Conservation (phyloP, 805 yeast species). For the Grigorovia yakushimaensis region DNA sequence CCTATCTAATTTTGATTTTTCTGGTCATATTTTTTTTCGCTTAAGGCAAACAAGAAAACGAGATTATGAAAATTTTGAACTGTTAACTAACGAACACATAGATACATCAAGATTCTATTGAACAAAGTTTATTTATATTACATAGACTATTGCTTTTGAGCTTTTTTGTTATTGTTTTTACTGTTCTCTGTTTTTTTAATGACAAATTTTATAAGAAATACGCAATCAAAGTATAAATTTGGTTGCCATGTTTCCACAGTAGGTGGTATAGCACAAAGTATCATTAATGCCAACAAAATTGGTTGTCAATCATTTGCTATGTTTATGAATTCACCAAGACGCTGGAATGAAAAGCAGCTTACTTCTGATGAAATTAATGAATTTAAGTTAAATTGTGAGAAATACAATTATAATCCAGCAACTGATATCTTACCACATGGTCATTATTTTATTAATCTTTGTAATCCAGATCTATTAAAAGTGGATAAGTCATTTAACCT, state of each 20-base stretch:
- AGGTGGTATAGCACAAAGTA: constrained; percentile 70
- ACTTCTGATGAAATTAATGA: constrained; percentile 54
- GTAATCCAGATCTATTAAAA: constrained; percentile 79
- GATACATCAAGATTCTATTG: no score
- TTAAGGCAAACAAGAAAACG: no score
- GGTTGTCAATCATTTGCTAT: constrained; percentile 76
- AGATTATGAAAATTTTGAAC: no score
- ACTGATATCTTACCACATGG: constrained; percentile 91
- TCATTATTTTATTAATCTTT: constrained; percentile 84
- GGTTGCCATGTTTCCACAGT: constrained; percentile 87
- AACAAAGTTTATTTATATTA: no score
- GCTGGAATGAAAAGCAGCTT: constrained; percentile 81
- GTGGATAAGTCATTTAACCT: constrained; percentile 65
- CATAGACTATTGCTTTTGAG: no score
- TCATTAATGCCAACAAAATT: constrained; percentile 44
- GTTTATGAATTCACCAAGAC: constrained; percentile 80
- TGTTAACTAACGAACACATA: no score
- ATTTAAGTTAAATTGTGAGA: constrained; percentile 54
- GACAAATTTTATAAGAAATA: constrained; percentile 34
- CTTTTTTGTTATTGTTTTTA: no score
- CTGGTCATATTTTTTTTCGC: no score
- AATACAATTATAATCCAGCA: constrained; percentile 57
- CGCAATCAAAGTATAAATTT: constrained; percentile 43
- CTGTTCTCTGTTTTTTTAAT: no score
- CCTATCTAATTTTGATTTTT: no score